phyloP scores from a whole-genome alignment of 495 filamentous ascomycete species.

The Apodospora peruviana region DNA sequence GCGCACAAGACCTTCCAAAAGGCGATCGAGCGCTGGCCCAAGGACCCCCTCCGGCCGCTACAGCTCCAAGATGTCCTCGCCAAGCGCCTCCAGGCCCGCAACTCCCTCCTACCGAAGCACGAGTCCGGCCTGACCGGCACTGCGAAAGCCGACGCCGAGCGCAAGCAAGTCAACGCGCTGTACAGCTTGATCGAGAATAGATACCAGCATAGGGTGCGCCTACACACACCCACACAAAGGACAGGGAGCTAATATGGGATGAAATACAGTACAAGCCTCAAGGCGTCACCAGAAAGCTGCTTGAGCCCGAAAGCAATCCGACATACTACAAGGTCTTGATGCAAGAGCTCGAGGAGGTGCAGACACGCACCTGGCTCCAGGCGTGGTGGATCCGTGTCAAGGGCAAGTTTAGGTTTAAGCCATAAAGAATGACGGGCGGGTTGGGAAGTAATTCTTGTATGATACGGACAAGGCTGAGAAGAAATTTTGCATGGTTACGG shows the following conservation, averaged over 20 bases:
- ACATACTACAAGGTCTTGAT: constrained; percentile 69
- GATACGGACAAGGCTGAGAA: no score
- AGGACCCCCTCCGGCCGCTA: constrained; percentile 69
- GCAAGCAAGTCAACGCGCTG: constrained; percentile 64
- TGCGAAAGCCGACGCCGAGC: constrained; percentile 27
- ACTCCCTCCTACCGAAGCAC: constrained; percentile 41
- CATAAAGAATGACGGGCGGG: no score
- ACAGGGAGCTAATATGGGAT: not conserved
- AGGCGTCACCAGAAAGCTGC: constrained; percentile 50
- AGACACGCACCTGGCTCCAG: constrained; percentile 52
- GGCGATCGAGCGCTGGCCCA: constrained; percentile 72
- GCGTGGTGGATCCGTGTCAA: constrained; percentile 52
- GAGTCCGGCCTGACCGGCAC: constrained; percentile 4
- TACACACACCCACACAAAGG: not conserved
- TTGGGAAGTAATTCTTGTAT: no score
- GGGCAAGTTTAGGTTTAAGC: constrained; percentile 61
- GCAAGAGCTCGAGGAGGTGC: constrained; percentile 67
- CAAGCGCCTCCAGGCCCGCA: constrained; percentile 47
- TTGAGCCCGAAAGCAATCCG: constrained; percentile 68
- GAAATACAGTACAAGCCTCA: constrained; percentile 48
- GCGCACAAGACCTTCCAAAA: constrained; percentile 41
- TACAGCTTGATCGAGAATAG: constrained; percentile 70
- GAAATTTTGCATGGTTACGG: constrained; percentile 13
- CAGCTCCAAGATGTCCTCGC: constrained; percentile 68
- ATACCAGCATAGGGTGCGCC: constrained; percentile 54